Evolutionary conservation across 352 stramenopile genomes (phyloP).

Genomic region (Phytophthora crassamura): DNA sequence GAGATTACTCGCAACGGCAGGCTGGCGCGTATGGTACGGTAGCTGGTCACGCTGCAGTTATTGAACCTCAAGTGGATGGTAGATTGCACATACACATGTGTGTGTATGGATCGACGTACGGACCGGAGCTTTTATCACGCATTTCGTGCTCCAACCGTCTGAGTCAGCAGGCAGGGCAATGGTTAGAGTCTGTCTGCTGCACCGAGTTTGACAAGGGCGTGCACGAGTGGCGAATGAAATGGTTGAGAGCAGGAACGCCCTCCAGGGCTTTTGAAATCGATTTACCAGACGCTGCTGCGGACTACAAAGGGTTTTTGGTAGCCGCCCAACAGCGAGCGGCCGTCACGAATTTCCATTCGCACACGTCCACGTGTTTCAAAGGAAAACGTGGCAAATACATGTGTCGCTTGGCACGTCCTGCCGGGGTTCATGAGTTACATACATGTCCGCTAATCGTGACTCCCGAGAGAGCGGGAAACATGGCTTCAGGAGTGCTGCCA

Average conservation of each 20-base stretch:
- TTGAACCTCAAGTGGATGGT: constrained; percentile 31
- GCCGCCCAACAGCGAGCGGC: neutral
- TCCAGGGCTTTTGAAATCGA: neutral
- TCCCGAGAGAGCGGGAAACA: neutral
- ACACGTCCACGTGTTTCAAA: constrained; percentile 12
- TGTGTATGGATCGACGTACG: constrained; percentile 7
- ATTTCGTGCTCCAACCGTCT: neutral
- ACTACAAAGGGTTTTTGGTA: neutral
- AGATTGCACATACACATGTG: constrained; percentile 21
- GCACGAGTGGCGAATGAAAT: too few species aligned
- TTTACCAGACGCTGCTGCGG: neutral
- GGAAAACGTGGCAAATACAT: neutral
- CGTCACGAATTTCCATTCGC: constrained; percentile 3
- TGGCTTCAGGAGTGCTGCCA: neutral
- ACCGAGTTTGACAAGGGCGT: too few species aligned
- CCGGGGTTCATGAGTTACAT: constrained; percentile 9
- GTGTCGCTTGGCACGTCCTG: constrained; percentile 9
- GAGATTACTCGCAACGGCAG: constrained; percentile 8
- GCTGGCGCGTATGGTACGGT: constrained; percentile 16
- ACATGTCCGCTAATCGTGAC: constrained; percentile 9
- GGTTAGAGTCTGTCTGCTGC: constrained; percentile 8
- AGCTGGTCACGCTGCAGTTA: constrained; percentile 18
- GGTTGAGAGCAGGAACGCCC: too few species aligned
- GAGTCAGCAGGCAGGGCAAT: neutral
- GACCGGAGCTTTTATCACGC: constrained; percentile 10